phyloP scores from a whole-genome alignment of 305 asterid species.

The Fraxinus greggii region DNA sequence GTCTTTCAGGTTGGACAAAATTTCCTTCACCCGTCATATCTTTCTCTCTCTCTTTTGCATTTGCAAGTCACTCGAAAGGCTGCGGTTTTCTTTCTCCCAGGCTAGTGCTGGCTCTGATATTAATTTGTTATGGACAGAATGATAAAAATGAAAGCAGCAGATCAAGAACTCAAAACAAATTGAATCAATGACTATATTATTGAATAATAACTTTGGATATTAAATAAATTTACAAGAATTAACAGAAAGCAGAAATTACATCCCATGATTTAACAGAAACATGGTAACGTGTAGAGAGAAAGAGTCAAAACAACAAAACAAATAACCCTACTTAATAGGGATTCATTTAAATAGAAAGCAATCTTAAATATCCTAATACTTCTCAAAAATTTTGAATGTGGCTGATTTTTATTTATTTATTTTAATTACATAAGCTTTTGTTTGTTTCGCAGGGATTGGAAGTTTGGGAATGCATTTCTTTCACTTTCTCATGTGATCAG shows the following conservation, averaged over 20 bases:
- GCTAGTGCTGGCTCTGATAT: too few species aligned
- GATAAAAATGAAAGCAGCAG: too few species aligned
- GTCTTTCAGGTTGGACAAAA: too few species aligned
- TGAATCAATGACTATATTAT: too few species aligned
- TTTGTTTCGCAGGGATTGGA: background rate
- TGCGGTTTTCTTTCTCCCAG: too few species aligned
- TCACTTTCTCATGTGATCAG: background rate
- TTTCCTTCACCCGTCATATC: too few species aligned
- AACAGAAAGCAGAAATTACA: background rate
- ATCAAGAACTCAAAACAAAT: too few species aligned
- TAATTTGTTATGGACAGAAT: too few species aligned
- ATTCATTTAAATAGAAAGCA: too few species aligned
- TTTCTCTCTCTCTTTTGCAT: too few species aligned
- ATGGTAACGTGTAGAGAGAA: background rate
- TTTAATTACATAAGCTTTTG: background rate
- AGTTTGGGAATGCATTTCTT: background rate
- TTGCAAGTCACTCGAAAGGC: too few species aligned
- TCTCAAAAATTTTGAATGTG: slow-evolving; percentile 12
- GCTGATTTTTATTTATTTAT: background rate
- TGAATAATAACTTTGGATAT: background rate
- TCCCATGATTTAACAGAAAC: background rate
- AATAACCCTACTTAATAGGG: background rate
- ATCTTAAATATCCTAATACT: background rate
- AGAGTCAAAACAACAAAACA: background rate
- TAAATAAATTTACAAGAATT: background rate